phyloP scores from a whole-genome alignment of 164 flowering plant genomes.

The Tetracentron sinense region DNA sequence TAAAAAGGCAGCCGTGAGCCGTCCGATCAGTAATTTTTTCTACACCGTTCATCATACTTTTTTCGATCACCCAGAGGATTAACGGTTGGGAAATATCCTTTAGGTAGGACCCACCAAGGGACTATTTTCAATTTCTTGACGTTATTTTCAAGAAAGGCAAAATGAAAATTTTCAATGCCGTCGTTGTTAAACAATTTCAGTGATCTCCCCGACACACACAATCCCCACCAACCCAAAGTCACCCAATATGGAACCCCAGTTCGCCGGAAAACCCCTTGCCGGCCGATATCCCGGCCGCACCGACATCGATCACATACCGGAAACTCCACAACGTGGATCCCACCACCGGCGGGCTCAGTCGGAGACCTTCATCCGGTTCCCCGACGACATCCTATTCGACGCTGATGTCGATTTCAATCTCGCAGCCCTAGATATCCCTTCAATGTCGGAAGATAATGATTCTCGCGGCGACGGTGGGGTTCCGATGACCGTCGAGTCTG shows the following conservation, averaged over 20 bases:
- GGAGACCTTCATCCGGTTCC: conserved; percentile 64
- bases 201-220: background rate
- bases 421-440: conserved; percentile 31
- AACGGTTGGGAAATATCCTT: background rate
- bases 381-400: conserved; percentile 50
- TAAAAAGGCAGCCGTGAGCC: no score
- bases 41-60: no score
- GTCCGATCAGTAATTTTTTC: no score
- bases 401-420: conserved; percentile 36
- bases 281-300: conserved; percentile 17
- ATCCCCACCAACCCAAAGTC: background rate
- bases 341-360: conserved; percentile 82
- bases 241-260: conserved; percentile 15
- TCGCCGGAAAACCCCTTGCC: conserved; percentile 24
- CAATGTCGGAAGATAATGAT: conserved; percentile 26
- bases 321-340: conserved; percentile 47
- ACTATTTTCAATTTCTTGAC: no score
- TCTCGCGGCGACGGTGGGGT: conserved; percentile 11
- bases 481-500: conserved; percentile 33
- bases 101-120: no score
- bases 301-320: conserved; percentile 65
- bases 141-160: no score
- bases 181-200: background rate
- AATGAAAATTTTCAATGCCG: conserved; percentile 2
- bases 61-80: no score